Conservation (phyloP, 345 rosid species). For the Citrus cavaleriei region DNA sequence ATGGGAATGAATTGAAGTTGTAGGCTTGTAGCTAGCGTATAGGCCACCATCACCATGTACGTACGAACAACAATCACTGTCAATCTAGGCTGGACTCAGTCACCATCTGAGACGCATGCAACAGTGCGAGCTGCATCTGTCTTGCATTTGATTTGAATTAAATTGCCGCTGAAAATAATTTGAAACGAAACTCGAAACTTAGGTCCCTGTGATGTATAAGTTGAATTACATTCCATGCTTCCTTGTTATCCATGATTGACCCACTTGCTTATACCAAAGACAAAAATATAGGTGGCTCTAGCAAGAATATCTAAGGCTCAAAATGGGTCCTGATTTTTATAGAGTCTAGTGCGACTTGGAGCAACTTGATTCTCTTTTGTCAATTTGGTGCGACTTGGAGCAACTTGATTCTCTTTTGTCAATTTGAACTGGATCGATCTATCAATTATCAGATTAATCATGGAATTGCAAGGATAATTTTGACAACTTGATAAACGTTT, state of each 20-base stretch:
- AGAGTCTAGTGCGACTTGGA: not conserved
- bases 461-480: not conserved
- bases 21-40: not conserved
- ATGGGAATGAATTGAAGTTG: constrained; percentile 2
- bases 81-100: constrained; percentile 37
- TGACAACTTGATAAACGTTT: not conserved
- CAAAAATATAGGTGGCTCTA: constrained; percentile 11
- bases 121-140: constrained; percentile 27
- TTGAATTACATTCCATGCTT: constrained; percentile 16
- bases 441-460: not conserved
- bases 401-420: not conserved
- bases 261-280: constrained; percentile 25
- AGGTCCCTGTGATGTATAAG: constrained; percentile 12
- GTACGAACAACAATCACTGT: constrained; percentile 21
- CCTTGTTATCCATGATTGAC: constrained; percentile 10
- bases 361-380: not conserved
- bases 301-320: constrained; percentile 3
- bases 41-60: constrained; percentile 12
- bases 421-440: not conserved
- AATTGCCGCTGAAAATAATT: constrained; percentile 15
- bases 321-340: constrained; percentile 9
- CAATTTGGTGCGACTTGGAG: not conserved
- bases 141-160: constrained; percentile 6
- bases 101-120: constrained; percentile 11
- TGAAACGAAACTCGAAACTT: not conserved